Evolutionary conservation across 1,139 yeast genomes (phyloP).

Genomic region (Kodamaea alishanica): DNA sequence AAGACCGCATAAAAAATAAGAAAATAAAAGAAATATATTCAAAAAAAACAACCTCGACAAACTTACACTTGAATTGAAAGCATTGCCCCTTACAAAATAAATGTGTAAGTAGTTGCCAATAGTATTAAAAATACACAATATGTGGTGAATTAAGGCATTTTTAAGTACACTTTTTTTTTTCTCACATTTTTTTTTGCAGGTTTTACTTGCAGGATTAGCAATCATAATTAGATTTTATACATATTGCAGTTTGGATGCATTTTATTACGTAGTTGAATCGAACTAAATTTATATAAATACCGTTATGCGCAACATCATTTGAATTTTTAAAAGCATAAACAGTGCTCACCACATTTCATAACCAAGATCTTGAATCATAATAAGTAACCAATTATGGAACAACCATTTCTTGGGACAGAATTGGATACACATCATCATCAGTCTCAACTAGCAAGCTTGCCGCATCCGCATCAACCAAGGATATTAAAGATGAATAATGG

Average conservation of each 20-base stretch:
- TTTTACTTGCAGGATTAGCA: too few relatives aligned
- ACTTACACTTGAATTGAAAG: too few relatives aligned
- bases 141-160: too few relatives aligned
- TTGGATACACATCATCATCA: slow-evolving; percentile 8
- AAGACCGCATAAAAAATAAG: neutral
- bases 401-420: slow-evolving; percentile 32
- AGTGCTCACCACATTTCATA: neutral
- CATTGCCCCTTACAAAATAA: neutral
- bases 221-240: too few relatives aligned
- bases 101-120: neutral
- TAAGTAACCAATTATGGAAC: slow-evolving; percentile 27
- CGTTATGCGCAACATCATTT: too few relatives aligned
- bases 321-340: neutral
- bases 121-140: too few relatives aligned
- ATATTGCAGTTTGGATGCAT: too few relatives aligned
- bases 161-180: too few relatives aligned
- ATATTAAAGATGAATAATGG: slow-evolving; percentile 7
- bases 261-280: too few relatives aligned
- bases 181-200: too few relatives aligned
- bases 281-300: too few relatives aligned
- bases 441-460: slow-evolving; percentile 1
- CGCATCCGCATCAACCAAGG: slow-evolving; percentile 10
- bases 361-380: neutral
- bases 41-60: too few relatives aligned
- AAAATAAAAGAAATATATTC: neutral